Percentiles rank a stretch among this genome's conserved stretches.
Evolutionary conservation across 1,284 basidiomycete genomes (phyloP).

Genomic region (Trichosporon ovoides): DNA sequence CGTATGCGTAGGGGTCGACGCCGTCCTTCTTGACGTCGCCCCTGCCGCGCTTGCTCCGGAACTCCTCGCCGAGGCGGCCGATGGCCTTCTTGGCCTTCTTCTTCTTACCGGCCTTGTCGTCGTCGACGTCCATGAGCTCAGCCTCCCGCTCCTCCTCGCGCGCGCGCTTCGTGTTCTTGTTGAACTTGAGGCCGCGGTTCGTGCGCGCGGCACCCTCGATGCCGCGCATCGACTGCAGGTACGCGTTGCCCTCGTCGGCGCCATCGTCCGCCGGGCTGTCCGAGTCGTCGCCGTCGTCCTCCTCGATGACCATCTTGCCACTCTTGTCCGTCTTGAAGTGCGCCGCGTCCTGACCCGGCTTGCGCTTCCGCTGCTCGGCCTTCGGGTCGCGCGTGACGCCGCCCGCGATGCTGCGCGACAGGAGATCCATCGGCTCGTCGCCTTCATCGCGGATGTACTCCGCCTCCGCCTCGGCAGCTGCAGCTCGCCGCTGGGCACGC

Average conservation of each 20-base stretch:
- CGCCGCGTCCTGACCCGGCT: constrained; percentile 78
- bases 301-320: constrained; percentile 85
- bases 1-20: constrained; percentile 85
- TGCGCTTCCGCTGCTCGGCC: constrained; percentile 48
- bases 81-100: constrained; percentile 49
- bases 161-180: constrained; percentile 92
- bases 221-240: constrained; percentile 68
- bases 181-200: constrained; percentile 83
- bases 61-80: constrained; percentile 70
- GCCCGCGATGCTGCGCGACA: constrained; percentile 69
- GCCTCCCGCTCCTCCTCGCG: constrained; percentile 60
- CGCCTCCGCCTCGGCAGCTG: constrained; percentile 27
- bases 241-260: constrained; percentile 71
- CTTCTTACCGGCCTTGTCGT: constrained; percentile 61
- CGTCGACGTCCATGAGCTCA: constrained; percentile 35
- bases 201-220: constrained; percentile 85
- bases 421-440: constrained; percentile 91
- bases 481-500: constrained; percentile 29
- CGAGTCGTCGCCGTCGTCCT: constrained; percentile 52
- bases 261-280: constrained; percentile 38
- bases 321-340: constrained; percentile 83
- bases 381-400: constrained; percentile 58
- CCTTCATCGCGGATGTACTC: constrained; percentile 73
- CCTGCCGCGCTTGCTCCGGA: constrained; percentile 70
- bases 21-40: constrained; percentile 85